Evolutionary conservation across 768 basidiomycete species (phyloP).

Genomic region (Suillus americanus): DNA sequence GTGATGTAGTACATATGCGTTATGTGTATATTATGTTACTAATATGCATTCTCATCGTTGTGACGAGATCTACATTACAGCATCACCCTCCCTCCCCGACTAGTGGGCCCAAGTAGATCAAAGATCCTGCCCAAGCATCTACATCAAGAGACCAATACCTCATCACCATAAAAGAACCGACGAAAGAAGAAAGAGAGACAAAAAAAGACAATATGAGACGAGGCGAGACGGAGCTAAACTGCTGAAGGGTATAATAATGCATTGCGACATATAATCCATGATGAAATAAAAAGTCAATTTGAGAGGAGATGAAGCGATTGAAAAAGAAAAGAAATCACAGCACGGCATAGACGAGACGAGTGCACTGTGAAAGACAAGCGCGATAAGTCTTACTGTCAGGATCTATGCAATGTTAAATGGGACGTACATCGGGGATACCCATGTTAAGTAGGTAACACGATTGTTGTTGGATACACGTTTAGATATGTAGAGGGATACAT

Average conservation of each 20-base stretch:
- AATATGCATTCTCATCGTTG: no score
- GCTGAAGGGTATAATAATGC: background rate
- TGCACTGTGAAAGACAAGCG: background rate
- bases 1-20: no score
- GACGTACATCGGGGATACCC: background rate
- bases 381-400: background rate
- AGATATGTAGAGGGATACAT: background rate
- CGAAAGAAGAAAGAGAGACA: background rate
- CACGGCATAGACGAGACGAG: background rate
- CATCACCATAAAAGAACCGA: background rate
- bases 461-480: background rate
- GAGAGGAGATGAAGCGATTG: background rate
- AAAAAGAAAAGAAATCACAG: background rate
- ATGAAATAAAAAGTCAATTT: constrained; percentile 1
- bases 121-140: background rate
- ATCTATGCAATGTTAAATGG: no score
- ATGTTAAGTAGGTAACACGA: background rate
- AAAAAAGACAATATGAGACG: background rate
- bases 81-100: background rate
- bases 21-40: no score
- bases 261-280: background rate
- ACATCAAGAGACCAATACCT: background rate
- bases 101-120: background rate
- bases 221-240: background rate
- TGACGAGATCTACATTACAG: no score